Base-by-base conservation (phyloP, 192 early-diverging fungal genomes). In the Coemansia javaensis region DNA sequence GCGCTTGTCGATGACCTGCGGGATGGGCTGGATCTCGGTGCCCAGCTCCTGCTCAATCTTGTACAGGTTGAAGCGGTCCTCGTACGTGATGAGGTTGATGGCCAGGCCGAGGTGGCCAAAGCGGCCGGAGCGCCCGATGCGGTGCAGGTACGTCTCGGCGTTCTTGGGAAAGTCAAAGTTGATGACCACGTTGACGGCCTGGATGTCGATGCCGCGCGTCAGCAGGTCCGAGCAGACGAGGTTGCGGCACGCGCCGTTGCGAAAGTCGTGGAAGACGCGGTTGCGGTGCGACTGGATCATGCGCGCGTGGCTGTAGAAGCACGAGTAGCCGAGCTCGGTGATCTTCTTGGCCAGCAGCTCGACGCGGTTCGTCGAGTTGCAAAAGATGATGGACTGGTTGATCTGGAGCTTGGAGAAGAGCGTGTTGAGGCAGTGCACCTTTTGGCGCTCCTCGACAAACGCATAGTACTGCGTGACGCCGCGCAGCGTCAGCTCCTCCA, bases 111-210 rank as follows among this genome's bases (percentile, higher is more conserved):
- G 78, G 69, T 96, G 94, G 35, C 88, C 94, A 63, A 93, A 99
- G 47, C 94, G 86, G 11, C 96, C 96, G 34, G 90, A 93, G 60
- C 96, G 88, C 45, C 96, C 96, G 63, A 99, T 99, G 51, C 96
- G 88, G 76, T 99, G 96, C 31, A 99, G 77, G 64, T 99, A 99
- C 2, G 94, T 99, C 76, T 99, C 96, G 25, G 94, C 90, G 50
- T 97, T 99, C 68, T 97, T 97, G 49, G 94, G 94, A 66, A 99
- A 97, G 73, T 99, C 96, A 85, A 97, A 99, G 82, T 99, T 97
- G 81, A 99, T 97, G 40, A 99, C 96, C 13, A 99, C 94, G 66
- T 97, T 97, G 32, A 99, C 96, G 15, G 94, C 94, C 75, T 99
- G 96, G 65, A 99, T 97, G 72, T 99, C 96, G 58, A 99, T 99